Conservation (phyloP, 1,284 basidiomycete genomes). For the Cutaneotrichosporon spelunceum region DNA sequence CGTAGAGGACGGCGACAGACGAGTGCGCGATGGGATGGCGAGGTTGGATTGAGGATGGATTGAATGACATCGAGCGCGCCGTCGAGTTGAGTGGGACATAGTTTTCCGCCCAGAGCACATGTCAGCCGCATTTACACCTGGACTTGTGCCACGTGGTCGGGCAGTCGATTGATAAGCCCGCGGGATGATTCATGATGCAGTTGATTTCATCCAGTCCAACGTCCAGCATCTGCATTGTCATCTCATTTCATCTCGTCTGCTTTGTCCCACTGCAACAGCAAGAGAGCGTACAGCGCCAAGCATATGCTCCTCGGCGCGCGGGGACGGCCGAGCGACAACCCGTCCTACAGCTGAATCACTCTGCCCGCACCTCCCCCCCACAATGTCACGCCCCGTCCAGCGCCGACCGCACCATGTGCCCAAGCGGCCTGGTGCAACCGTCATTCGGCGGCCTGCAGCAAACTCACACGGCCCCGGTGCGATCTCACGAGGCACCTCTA, state of each 20-base stretch:
- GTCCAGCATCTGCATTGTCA: not conserved
- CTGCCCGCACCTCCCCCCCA: not conserved
- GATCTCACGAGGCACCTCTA: constrained; percentile 11
- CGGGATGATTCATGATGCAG: not conserved
- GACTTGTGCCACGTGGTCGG: not conserved
- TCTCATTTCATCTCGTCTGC: not conserved
- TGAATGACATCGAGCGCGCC: no score
- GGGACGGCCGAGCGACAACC: not conserved
- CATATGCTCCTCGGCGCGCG: not conserved
- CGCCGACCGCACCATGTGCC: constrained; percentile 9
- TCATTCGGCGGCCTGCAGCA: not conserved
- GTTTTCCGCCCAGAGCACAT: not conserved
- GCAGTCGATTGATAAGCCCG: not conserved
- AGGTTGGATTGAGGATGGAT: no score
- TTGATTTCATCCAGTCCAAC: not conserved
- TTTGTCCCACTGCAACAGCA: not conserved
- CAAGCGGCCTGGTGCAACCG: constrained; percentile 16
- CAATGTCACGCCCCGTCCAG: constrained; percentile 4
- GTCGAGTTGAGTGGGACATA: not conserved
- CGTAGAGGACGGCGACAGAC: not conserved
- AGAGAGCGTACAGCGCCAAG: not conserved
- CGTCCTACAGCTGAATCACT: not conserved
- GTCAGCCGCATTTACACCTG: not conserved
- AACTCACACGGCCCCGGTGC: constrained; percentile 11
- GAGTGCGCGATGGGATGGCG: no score